Evolutionary conservation across 2,329 filamentous ascomycete species (phyloP).

Genomic region (Claviceps spartinae): DNA sequence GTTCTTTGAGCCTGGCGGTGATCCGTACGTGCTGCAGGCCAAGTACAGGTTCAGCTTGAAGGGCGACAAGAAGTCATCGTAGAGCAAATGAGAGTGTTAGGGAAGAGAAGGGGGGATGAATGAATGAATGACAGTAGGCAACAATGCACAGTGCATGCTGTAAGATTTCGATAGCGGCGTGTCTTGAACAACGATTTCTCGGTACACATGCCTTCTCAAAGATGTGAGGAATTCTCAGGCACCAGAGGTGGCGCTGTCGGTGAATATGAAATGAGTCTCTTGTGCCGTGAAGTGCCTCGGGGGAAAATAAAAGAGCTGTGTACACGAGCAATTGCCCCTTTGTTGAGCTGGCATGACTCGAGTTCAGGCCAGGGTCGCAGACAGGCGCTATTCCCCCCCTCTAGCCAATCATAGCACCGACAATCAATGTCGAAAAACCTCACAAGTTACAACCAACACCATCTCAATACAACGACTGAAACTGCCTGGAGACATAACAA

Average conservation of each 20-base stretch:
- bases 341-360: background rate
- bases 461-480: background rate
- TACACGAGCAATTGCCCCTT: background rate
- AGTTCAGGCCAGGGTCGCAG: background rate
- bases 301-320: background rate
- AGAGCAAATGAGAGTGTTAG: background rate
- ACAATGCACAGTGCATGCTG: background rate
- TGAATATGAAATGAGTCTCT: too few relatives aligned
- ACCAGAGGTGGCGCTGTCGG: too few relatives aligned
- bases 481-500: background rate
- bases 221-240: too few relatives aligned
- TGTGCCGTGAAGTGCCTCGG: background rate
- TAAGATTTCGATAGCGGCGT: background rate
- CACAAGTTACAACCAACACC: background rate
- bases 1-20: conserved; percentile 44
- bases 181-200: too few relatives aligned
- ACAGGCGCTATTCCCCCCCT: background rate
- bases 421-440: background rate
- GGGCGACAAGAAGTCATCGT: conserved; percentile 3
- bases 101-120: background rate
- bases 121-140: background rate
- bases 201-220: too few relatives aligned
- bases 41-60: conserved; percentile 45
- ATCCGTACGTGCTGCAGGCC: conserved; percentile 48
- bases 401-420: conserved; percentile 3